A percentile compares a stretch with the other conserved stretches of the same genome.
Evolutionary conservation across 2,329 filamentous ascomycete genomes (phyloP).

Genomic region (Aspergillus japonicus): DNA sequence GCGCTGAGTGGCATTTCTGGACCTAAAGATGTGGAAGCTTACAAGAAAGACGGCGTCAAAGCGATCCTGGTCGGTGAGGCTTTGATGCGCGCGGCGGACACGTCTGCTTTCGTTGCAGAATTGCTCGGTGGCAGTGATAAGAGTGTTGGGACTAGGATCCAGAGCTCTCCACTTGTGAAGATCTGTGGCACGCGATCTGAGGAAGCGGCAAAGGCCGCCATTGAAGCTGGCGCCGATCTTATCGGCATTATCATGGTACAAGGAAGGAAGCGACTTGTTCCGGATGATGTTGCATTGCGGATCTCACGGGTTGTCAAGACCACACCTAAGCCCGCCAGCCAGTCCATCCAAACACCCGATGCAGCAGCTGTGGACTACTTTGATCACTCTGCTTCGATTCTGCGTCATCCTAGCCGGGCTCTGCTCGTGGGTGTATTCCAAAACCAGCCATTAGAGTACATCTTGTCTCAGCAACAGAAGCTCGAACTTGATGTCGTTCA

Average conservation of each 20-base stretch:
- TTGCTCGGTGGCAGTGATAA: slow-evolving; percentile 63
- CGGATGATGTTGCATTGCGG: slow-evolving; percentile 71
- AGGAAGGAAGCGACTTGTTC: slow-evolving; percentile 75
- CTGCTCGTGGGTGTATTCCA: slow-evolving; percentile 92
- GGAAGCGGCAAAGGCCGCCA: slow-evolving; percentile 75
- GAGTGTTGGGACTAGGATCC: slow-evolving; percentile 19
- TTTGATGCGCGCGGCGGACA: slow-evolving; percentile 86
- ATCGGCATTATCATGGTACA: slow-evolving; percentile 90
- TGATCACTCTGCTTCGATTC: slow-evolving; percentile 50
- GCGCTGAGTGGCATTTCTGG: slow-evolving; percentile 92
- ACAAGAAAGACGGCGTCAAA: slow-evolving; percentile 84
- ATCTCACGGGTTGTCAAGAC: slow-evolving; percentile 77
- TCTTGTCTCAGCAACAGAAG: slow-evolving; percentile 73
- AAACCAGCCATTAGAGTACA: slow-evolving; percentile 79
- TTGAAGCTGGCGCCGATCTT: slow-evolving; percentile 84
- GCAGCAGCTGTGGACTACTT: slow-evolving; percentile 65
- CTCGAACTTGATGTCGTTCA: slow-evolving; percentile 86
- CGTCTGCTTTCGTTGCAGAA: slow-evolving; percentile 76
- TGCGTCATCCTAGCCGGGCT: slow-evolving; percentile 60
- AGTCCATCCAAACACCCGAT: slow-evolving; percentile 19
- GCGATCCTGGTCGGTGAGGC: slow-evolving; percentile 94
- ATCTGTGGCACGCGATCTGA: slow-evolving; percentile 88
- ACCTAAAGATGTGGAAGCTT: slow-evolving; percentile 81
- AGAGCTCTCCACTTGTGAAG: slow-evolving; percentile 69
- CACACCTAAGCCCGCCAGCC: slow-evolving; percentile 32